Evolutionary conservation across 371 early-diverging fungal species (phyloP).

Genomic region (Haplosporangium sp.): DNA sequence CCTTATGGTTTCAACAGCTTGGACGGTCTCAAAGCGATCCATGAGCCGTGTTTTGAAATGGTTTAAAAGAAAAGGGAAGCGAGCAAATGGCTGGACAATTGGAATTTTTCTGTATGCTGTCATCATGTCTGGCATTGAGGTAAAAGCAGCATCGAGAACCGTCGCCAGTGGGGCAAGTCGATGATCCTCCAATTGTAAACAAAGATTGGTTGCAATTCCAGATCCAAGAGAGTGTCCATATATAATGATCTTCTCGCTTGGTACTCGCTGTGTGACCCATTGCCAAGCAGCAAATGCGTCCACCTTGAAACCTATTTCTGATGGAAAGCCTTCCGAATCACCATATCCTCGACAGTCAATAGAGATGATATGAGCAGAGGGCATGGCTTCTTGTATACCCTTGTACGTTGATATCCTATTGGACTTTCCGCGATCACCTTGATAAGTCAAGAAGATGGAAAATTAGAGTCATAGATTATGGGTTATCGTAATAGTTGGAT

Average conservation of each 20-base stretch:
- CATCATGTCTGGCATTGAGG: constrained; percentile 55
- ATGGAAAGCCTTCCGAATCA: constrained; percentile 54
- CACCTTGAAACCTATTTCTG: constrained; percentile 40
- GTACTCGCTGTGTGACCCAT: constrained; percentile 42
- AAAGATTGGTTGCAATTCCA: constrained; percentile 49
- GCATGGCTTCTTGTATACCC: constrained; percentile 40
- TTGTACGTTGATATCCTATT: constrained; percentile 48
- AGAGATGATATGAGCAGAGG: constrained; percentile 48
- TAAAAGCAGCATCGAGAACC: constrained; percentile 50
- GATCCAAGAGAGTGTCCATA: constrained; percentile 54
- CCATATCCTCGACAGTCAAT: constrained; percentile 57
- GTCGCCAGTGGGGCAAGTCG: constrained; percentile 38
- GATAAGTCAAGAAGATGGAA: neutral
- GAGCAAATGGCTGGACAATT: constrained; percentile 39
- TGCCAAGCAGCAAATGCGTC: constrained; percentile 50
- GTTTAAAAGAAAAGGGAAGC: constrained; percentile 42
- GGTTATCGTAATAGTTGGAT: too few species aligned
- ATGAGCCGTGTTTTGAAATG: constrained; percentile 44
- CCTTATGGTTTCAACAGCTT: constrained; percentile 44
- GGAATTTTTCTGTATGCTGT: constrained; percentile 42
- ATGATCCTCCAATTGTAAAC: constrained; percentile 44
- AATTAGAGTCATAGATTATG: neutral
- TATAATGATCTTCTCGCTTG: constrained; percentile 34
- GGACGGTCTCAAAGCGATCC: constrained; percentile 52
- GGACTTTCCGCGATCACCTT: constrained; percentile 47